Evolutionary conservation across 148 eudicot genomes (phyloP).

Genomic region (Rhododendron williamsianum): DNA sequence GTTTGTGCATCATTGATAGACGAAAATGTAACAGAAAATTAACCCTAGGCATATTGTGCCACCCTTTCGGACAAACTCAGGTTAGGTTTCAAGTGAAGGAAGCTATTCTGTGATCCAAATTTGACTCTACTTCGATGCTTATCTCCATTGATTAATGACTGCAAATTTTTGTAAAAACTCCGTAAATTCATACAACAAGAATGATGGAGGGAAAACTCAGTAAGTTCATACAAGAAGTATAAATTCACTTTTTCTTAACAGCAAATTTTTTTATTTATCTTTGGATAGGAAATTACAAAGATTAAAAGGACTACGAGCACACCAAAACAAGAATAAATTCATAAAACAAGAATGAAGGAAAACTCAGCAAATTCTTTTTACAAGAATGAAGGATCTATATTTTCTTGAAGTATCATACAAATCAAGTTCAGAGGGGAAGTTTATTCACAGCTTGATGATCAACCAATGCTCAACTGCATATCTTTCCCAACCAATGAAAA

Average conservation of each 20-base stretch:
- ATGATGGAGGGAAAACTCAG: background rate
- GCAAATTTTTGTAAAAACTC: background rate
- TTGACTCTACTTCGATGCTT: background rate
- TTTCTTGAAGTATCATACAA: background rate
- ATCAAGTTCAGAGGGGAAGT: background rate
- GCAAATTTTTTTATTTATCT: too few species aligned
- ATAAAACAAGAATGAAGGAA: background rate
- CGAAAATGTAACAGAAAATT: background rate
- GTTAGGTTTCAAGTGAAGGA: background rate
- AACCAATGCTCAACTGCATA: background rate
- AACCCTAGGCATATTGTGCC: background rate
- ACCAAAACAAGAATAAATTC: background rate
- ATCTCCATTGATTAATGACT: background rate
- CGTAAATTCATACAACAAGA: background rate
- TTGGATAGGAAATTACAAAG: too few species aligned
- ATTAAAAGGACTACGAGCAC: background rate
- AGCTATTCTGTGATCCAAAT: background rate
- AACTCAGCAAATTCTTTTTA: background rate
- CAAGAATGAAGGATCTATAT: background rate
- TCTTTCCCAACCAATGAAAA: background rate
- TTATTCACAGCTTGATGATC: constrained; percentile 7
- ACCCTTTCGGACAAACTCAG: background rate
- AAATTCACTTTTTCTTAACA: too few species aligned
- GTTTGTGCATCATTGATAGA: background rate
- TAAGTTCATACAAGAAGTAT: background rate